A percentile compares a stretch with the other conserved stretches of the same genome.
Evolutionary conservation across 345 rosid genomes (phyloP).

Genomic region (Eucalyptus sideroxylon): DNA sequence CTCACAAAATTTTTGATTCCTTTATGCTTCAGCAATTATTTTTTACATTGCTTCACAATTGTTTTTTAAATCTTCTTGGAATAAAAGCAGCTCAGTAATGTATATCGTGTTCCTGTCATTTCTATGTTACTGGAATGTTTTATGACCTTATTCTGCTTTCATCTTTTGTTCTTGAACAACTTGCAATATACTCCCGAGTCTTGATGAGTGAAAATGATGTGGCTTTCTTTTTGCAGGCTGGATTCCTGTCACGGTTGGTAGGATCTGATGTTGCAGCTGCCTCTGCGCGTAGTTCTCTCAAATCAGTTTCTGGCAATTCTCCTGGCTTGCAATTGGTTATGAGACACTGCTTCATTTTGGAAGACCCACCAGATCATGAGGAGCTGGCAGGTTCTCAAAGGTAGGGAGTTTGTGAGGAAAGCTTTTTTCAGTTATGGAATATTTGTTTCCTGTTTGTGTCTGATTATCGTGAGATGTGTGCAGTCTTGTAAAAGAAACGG

Average conservation of each 20-base stretch:
- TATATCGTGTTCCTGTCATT: neutral
- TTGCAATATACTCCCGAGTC: neutral
- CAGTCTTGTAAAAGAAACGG: conserved; percentile 25
- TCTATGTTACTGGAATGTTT: neutral
- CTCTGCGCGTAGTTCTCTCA: conserved; percentile 55
- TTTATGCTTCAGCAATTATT: neutral
- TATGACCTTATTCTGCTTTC: neutral
- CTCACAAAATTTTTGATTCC: neutral
- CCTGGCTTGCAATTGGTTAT: conserved; percentile 64
- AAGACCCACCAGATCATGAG: conserved; percentile 72
- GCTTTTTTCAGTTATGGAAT: neutral
- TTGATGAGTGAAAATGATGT: neutral
- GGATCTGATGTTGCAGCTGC: conserved; percentile 68
- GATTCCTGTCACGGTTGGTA: conserved; percentile 53
- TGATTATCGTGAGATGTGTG: conserved; percentile 10
- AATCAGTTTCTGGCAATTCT: conserved; percentile 42
- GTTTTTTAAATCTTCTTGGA: neutral
- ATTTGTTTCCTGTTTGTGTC: conserved; percentile 9
- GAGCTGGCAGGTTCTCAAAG: conserved; percentile 36
- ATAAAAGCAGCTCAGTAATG: neutral
- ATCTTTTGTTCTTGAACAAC: neutral
- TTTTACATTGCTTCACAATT: neutral
- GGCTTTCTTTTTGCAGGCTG: conserved; percentile 41
- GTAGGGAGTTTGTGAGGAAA: conserved; percentile 17
- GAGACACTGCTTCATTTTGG: conserved; percentile 81